Evolutionary conservation across 1,284 basidiomycete genomes (phyloP).

Genomic region (Cryptococcus sp.): DNA sequence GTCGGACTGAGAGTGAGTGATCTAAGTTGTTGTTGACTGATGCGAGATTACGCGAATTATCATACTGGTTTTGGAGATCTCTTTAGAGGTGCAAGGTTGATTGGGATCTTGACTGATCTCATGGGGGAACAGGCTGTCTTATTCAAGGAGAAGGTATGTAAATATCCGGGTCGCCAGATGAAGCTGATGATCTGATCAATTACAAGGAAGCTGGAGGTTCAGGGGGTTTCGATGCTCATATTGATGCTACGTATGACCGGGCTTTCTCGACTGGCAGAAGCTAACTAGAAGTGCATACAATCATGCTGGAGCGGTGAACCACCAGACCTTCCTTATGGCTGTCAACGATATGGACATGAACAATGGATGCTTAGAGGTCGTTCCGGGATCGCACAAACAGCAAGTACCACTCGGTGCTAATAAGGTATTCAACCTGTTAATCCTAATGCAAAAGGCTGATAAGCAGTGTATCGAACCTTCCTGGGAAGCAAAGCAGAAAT

Average conservation of each 20-base stretch:
- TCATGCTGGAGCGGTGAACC: constrained; percentile 24
- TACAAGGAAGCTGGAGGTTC: constrained; percentile 35
- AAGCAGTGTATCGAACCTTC: not conserved
- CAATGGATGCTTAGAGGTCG: constrained; percentile 42
- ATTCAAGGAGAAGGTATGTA: constrained; percentile 33
- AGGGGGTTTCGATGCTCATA: constrained; percentile 40
- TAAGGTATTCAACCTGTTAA: not conserved
- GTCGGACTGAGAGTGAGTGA: constrained; percentile 34
- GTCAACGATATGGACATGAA: constrained; percentile 34
- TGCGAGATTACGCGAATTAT: constrained; percentile 27
- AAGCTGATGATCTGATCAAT: constrained; percentile 22
- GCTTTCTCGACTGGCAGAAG: too few relatives aligned
- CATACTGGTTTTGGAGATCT: constrained; percentile 29
- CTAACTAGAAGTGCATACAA: constrained; percentile 23
- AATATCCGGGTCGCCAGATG: not conserved
- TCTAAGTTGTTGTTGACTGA: not conserved
- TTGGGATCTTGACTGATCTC: constrained; percentile 22
- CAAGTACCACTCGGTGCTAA: constrained; percentile 23
- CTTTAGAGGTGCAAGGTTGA: constrained; percentile 26
- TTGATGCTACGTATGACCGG: constrained; percentile 27
- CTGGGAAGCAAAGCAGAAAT: constrained; percentile 30
- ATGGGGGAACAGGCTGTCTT: constrained; percentile 30
- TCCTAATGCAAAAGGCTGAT: not conserved
- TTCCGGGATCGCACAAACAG: constrained; percentile 29
- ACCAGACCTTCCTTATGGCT: constrained; percentile 35